Evolutionary conservation across 148 eudicot species (phyloP).

Genomic region (Chenopodium berlandieri): DNA sequence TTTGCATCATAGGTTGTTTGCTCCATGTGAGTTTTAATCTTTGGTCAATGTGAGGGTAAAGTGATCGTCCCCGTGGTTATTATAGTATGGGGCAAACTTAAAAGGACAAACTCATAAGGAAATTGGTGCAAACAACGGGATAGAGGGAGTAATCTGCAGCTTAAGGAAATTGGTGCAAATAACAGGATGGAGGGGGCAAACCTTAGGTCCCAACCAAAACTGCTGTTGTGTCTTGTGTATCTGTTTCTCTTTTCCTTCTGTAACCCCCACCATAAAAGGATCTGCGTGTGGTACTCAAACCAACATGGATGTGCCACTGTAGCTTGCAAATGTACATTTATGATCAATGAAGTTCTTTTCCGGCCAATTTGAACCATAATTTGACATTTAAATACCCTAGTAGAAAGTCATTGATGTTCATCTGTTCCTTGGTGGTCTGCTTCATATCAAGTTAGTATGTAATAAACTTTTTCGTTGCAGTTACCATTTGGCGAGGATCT

Average conservation of each 20-base stretch:
- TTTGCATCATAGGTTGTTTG: neutral
- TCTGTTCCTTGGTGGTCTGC: neutral
- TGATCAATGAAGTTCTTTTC: neutral
- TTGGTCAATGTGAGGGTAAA: too few species aligned
- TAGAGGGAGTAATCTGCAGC: neutral
- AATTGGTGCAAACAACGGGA: too few species aligned
- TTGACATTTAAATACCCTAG: neutral
- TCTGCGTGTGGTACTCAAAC: neutral
- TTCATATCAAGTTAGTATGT: neutral
- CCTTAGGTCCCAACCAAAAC: neutral
- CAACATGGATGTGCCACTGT: neutral
- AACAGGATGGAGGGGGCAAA: neutral
- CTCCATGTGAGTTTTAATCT: too few species aligned
- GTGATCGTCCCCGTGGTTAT: too few species aligned
- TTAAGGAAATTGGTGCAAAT: neutral
- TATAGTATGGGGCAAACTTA: too few species aligned
- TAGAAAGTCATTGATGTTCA: neutral
- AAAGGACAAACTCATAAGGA: too few species aligned
- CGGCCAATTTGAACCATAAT: neutral
- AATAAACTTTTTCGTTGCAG: conserved; percentile 35
- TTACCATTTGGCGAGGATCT: conserved; percentile 65
- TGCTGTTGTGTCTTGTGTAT: neutral
- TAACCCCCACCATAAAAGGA: neutral
- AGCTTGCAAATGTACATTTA: neutral
- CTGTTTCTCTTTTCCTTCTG: neutral